Percentiles rank a stretch among this genome's conserved stretches.
These are phyloP conservation scores for Wilcoxina mikolae DNA, from an alignment of 495 filamentous ascomycete genomes.

Conservation along the genomic window DNA sequence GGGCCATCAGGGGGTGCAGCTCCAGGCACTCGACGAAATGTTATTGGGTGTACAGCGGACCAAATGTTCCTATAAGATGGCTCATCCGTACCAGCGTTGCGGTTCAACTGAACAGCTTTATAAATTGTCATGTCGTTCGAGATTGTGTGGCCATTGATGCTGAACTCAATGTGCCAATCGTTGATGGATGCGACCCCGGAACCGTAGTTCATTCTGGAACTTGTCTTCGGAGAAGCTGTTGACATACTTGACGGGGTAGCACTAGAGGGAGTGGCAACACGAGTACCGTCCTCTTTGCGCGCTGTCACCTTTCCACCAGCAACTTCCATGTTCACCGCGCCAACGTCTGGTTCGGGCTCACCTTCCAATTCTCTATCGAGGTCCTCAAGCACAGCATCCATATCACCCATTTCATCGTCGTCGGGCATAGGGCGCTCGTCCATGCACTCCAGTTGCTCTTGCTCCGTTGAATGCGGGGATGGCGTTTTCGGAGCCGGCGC, in stretches of 20 bases:
- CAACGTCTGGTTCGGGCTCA: constrained; percentile 52
- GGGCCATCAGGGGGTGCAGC: constrained; percentile 73
- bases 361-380: constrained; percentile 80
- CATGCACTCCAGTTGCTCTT: constrained; percentile 69
- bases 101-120: constrained; percentile 63
- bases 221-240: constrained; percentile 34
- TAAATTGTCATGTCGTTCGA: constrained; percentile 92
- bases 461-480: constrained; percentile 38
- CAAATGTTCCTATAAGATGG: constrained; percentile 61
- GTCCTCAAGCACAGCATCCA: constrained; percentile 63
- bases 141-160: constrained; percentile 66
- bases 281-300: constrained; percentile 88
- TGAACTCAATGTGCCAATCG: constrained; percentile 99
- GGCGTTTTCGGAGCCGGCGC: constrained; percentile 16
- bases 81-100: constrained; percentile 49
- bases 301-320: constrained; percentile 86
- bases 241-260: constrained; percentile 32
- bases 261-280: constrained; percentile 73
- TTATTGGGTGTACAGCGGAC: constrained; percentile 80
- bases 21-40: constrained; percentile 72
- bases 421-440: constrained; percentile 77
- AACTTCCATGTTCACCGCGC: constrained; percentile 85
- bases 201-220: constrained; percentile 20
- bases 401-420: constrained; percentile 54
- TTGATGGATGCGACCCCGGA: constrained; percentile 35